These are phyloP conservation scores for Rhodotorula sp. DNA, from an alignment of 1,284 basidiomycete genomes.

Conservation along the genomic window DNA sequence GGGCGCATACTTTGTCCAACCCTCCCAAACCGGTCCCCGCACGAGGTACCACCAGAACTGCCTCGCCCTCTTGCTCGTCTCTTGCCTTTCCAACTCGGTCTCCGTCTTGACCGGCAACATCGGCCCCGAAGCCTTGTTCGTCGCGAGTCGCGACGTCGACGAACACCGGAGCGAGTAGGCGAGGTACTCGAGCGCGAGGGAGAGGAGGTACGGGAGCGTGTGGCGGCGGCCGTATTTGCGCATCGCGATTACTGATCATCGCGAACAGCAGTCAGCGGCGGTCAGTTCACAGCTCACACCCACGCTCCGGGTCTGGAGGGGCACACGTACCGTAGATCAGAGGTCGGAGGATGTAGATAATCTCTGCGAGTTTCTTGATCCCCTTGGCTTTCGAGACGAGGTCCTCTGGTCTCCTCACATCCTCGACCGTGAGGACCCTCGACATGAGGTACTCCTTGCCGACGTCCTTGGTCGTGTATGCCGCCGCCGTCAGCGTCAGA, in stretches of 20 bases:
- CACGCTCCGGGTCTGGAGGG: neutral
- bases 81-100: constrained; percentile 49
- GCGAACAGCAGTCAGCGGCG: neutral
- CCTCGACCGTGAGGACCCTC: constrained; percentile 45
- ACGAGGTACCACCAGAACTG: constrained; percentile 54
- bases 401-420: constrained; percentile 45
- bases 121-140: constrained; percentile 28
- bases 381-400: constrained; percentile 43
- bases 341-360: constrained; percentile 48
- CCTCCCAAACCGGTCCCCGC: constrained; percentile 52
- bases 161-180: constrained; percentile 42
- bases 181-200: constrained; percentile 47
- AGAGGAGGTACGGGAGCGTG: constrained; percentile 46
- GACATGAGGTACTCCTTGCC: constrained; percentile 44
- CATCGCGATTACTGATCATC: constrained; percentile 41
- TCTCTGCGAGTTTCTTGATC: constrained; percentile 42
- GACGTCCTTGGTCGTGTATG: constrained; percentile 22
- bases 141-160: constrained; percentile 16
- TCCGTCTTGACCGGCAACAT: constrained; percentile 27
- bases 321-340: constrained; percentile 46
- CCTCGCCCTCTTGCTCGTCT: constrained; percentile 48
- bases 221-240: constrained; percentile 45
- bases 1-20: constrained; percentile 47
- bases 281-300: neutral
- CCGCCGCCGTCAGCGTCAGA: neutral